Conservation (phyloP, 495 filamentous ascomycete genomes). For the Xylona heveae region DNA sequence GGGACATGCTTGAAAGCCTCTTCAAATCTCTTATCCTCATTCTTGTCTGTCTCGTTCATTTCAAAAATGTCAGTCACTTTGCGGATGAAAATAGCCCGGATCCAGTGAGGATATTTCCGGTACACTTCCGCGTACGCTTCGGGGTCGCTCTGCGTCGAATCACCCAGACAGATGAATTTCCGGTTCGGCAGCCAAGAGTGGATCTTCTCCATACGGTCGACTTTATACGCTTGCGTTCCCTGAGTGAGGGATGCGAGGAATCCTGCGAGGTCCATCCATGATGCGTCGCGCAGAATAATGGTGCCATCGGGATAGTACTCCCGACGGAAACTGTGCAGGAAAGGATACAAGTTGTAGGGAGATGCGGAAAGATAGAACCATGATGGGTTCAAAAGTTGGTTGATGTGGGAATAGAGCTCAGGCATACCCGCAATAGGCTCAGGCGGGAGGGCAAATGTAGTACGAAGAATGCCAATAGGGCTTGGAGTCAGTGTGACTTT, state of each 20-base stretch:
- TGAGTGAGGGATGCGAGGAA: constrained; percentile 59
- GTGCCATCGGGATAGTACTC: constrained; percentile 55
- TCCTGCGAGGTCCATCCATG: constrained; percentile 71
- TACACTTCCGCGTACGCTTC: constrained; percentile 72
- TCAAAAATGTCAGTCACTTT: constrained; percentile 59
- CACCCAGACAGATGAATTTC: constrained; percentile 67
- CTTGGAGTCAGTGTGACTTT: constrained; percentile 71
- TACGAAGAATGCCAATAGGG: constrained; percentile 54
- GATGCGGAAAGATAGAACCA: constrained; percentile 93
- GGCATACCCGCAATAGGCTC: constrained; percentile 62
- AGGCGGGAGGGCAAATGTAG: constrained; percentile 62
- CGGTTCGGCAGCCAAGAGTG: constrained; percentile 52
- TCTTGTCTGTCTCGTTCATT: constrained; percentile 47
- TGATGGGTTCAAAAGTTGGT: constrained; percentile 34
- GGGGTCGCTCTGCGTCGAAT: constrained; percentile 80
- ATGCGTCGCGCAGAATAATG: constrained; percentile 63
- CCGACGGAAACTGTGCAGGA: constrained; percentile 53
- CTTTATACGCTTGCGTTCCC: constrained; percentile 73
- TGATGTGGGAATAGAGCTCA: constrained; percentile 48
- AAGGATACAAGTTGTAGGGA: constrained; percentile 84
- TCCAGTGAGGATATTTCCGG: constrained; percentile 39
- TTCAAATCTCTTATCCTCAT: constrained; percentile 52
- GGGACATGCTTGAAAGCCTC: constrained; percentile 63
- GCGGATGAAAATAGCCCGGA: constrained; percentile 61
- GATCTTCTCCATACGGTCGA: constrained; percentile 57